Percentiles rank a stretch among this genome's conserved stretches.
Evolutionary conservation across 2,329 filamentous ascomycete genomes (phyloP).

Genomic region (Periconia macrospinosa): DNA sequence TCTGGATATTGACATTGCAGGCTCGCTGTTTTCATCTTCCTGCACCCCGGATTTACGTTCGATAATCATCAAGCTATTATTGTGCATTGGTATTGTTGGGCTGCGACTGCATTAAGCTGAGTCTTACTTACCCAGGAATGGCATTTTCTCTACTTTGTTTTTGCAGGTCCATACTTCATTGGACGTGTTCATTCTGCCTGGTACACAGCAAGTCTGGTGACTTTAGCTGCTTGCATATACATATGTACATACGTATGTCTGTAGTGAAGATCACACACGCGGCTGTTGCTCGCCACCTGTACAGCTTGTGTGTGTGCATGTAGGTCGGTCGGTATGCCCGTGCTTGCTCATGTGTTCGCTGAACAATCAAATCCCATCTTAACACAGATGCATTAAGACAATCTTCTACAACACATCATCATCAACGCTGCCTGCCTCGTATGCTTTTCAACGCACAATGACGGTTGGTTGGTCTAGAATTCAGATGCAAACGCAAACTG

Average conservation of each 20-base stretch:
- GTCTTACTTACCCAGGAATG: slow-evolving; percentile 1
- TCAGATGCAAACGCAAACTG: neutral
- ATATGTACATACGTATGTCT: neutral
- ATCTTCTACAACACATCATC: neutral
- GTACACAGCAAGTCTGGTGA: slow-evolving; percentile 19
- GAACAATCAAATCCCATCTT: slow-evolving; percentile 13
- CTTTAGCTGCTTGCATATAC: slow-evolving; percentile 8
- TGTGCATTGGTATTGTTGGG: neutral
- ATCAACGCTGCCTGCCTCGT: neutral
- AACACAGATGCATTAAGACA: slow-evolving; percentile 13
- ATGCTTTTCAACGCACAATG: slow-evolving; percentile 2
- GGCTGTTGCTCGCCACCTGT: neutral
- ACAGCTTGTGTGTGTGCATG: neutral
- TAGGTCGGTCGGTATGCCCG: slow-evolving; percentile 3
- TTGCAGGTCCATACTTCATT: neutral
- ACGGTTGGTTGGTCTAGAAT: slow-evolving; percentile 8
- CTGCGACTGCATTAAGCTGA: neutral
- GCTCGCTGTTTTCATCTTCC: slow-evolving; percentile 9
- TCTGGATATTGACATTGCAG: neutral
- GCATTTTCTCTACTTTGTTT: slow-evolving; percentile 1
- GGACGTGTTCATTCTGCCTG: slow-evolving; percentile 6
- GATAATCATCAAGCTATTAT: neutral
- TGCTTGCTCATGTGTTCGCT: slow-evolving; percentile 1
- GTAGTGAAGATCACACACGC: neutral
- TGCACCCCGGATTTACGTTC: slow-evolving; percentile 21